Evolutionary conservation across 306 rosid genomes (phyloP).

Genomic region (Cucurbita argyrosperma): DNA sequence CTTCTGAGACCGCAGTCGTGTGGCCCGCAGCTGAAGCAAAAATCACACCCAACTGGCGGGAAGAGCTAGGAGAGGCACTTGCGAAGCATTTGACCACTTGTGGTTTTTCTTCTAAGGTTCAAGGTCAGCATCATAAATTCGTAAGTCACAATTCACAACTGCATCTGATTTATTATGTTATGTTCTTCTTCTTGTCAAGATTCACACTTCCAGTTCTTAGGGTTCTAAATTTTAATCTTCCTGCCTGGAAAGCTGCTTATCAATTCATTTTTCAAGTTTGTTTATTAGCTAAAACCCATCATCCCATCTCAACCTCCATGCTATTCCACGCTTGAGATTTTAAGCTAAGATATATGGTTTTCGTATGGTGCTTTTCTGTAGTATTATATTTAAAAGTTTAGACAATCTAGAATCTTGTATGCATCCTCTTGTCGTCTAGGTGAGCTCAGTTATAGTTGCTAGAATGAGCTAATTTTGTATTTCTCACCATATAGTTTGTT

Average conservation of each 20-base stretch:
- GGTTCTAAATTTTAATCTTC: not conserved
- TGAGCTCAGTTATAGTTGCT: not conserved
- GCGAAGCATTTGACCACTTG: slow-evolving; percentile 8
- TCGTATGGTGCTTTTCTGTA: not conserved
- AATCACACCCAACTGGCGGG: slow-evolving; percentile 4
- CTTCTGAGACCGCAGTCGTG: slow-evolving; percentile 5
- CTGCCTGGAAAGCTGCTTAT: not conserved
- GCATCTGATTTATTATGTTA: not conserved
- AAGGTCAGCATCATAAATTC: slow-evolving; percentile 2
- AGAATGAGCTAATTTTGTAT: not conserved
- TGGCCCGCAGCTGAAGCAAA: slow-evolving; percentile 8
- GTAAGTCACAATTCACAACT: not conserved
- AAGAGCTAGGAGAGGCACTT: slow-evolving; percentile 6
- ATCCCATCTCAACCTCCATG: not conserved
- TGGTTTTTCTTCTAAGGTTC: slow-evolving; percentile 8
- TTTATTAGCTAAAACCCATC: not conserved
- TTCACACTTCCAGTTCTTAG: not conserved
- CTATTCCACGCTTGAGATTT: not conserved
- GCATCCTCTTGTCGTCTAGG: not conserved
- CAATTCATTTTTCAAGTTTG: not conserved
- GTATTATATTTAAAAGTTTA: not conserved
- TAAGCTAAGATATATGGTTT: not conserved
- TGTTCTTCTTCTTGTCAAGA: not conserved
- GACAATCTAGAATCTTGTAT: not conserved
- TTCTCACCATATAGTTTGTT: not conserved